A percentile compares a stretch with the other conserved stretches of the same genome.
phyloP scores from a whole-genome alignment of 306 rosid species.

The Cicer chorassanicum region DNA sequence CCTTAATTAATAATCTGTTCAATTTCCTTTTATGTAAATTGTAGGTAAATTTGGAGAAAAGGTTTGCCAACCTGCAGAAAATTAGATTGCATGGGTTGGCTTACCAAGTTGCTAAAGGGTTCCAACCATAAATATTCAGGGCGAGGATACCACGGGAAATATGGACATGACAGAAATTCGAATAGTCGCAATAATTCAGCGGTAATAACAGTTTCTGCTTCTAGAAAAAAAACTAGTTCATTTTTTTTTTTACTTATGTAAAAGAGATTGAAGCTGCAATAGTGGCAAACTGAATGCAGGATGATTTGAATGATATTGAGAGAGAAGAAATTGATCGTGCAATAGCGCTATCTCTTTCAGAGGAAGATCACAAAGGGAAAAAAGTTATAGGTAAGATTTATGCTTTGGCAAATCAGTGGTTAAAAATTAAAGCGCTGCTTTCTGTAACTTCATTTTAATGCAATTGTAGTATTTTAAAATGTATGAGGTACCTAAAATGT shows the following conservation, averaged over 20 bases:
- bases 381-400: conserved; percentile 67
- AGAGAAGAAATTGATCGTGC: conserved; percentile 76
- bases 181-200: conserved; percentile 54
- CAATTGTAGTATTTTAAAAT: background rate
- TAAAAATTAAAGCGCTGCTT: conserved; percentile 7
- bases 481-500: conserved; percentile 19
- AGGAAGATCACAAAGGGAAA: conserved; percentile 76
- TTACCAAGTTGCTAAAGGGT: conserved; percentile 85
- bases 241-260: conserved; percentile 9
- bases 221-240: conserved; percentile 30
- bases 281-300: conserved; percentile 66
- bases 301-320: conserved; percentile 60
- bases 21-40: conserved; percentile 28
- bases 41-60: conserved; percentile 47
- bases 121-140: conserved; percentile 61
- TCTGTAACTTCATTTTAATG: background rate
- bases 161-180: conserved; percentile 60
- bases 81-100: conserved; percentile 74
- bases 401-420: conserved; percentile 5
- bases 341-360: conserved; percentile 81
- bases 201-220: conserved; percentile 60
- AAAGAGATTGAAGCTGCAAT: conserved; percentile 41
- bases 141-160: conserved; percentile 56
- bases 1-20: conserved; percentile 36
- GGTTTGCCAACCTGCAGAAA: conserved; percentile 42